phyloP scores from a whole-genome alignment of 2,329 filamentous ascomycete species.

The Paraphoma sp. region DNA sequence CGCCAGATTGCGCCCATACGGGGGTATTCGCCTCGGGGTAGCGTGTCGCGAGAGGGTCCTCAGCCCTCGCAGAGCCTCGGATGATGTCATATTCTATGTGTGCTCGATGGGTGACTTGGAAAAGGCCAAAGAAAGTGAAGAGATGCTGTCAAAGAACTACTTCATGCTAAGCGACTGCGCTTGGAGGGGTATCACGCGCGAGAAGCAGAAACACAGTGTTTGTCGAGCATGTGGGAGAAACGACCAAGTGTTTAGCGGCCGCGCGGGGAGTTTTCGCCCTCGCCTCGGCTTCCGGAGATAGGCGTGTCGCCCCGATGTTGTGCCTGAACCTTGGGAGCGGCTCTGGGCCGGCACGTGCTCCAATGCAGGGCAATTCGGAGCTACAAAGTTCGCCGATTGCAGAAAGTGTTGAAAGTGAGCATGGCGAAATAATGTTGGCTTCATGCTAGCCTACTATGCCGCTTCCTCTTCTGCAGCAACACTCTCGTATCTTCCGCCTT shows the following conservation, averaged over 20 bases:
- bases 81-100: conserved; percentile 42
- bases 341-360: not conserved
- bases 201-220: conserved; percentile 4
- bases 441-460: conserved; percentile 8
- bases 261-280: conserved; percentile 28
- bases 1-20: conserved; percentile 4
- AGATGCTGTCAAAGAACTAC: conserved; percentile 1
- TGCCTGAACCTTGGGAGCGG: not conserved
- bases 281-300: conserved; percentile 23
- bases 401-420: no score
- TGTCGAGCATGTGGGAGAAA: conserved; percentile 16
- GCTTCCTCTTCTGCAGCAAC: conserved; percentile 52
- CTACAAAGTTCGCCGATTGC: conserved; percentile 4
- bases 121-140: not conserved
- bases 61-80: conserved; percentile 36
- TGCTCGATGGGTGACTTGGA: conserved; percentile 1
- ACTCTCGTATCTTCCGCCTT: conserved; percentile 63
- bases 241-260: conserved; percentile 21
- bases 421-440: not conserved
- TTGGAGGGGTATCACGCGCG: conserved; percentile 7
- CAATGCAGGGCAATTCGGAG: conserved; percentile 2
- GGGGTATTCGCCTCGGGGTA: conserved; percentile 17
- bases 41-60: conserved; percentile 34
- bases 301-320: not conserved
- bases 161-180: conserved; percentile 11